Evolutionary conservation across 1,284 basidiomycete genomes (phyloP).

Genomic region (Xerocomus amazonicus): DNA sequence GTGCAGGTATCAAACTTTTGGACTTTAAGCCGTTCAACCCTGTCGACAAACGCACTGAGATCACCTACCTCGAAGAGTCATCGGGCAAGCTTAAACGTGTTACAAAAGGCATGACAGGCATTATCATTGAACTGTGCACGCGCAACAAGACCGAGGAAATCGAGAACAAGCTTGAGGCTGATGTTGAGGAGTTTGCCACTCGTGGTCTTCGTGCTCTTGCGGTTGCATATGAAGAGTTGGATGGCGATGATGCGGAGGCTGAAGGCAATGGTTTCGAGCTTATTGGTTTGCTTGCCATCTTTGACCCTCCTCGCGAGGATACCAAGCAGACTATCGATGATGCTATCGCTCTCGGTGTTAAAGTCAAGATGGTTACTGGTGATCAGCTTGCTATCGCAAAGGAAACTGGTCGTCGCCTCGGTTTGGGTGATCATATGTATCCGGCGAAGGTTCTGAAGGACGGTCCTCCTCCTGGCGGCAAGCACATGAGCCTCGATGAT

Average conservation of each 20-base stretch:
- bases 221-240: slow-evolving; percentile 92
- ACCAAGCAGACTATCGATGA: slow-evolving; percentile 99
- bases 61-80: slow-evolving; percentile 93
- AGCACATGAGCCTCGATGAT: slow-evolving; percentile 71
- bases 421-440: slow-evolving; percentile 88
- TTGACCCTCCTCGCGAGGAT: slow-evolving; percentile 96
- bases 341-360: slow-evolving; percentile 92
- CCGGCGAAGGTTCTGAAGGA: slow-evolving; percentile 82
- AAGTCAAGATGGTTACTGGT: slow-evolving; percentile 99
- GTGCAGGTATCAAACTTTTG: slow-evolving; percentile 89
- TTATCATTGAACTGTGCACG: slow-evolving; percentile 92
- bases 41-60: slow-evolving; percentile 98
- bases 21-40: slow-evolving; percentile 99
- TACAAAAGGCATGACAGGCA: slow-evolving; percentile 99
- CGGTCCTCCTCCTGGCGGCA: slow-evolving; percentile 64
- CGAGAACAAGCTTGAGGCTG: slow-evolving; percentile 88
- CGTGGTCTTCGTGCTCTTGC: slow-evolving; percentile 98
- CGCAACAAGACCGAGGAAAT: slow-evolving; percentile 94
- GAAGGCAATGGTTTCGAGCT: slow-evolving; percentile 97
- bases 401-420: slow-evolving; percentile 97
- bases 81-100: slow-evolving; percentile 95
- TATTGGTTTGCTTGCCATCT: slow-evolving; percentile 95
- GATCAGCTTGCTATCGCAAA: slow-evolving; percentile 99
- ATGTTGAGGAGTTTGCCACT: slow-evolving; percentile 92
- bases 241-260: slow-evolving; percentile 74